Evolutionary conservation across 306 rosid species (phyloP), one percentile per base, ranked within the genome.

Genomic region (Betula pendula): DNA sequence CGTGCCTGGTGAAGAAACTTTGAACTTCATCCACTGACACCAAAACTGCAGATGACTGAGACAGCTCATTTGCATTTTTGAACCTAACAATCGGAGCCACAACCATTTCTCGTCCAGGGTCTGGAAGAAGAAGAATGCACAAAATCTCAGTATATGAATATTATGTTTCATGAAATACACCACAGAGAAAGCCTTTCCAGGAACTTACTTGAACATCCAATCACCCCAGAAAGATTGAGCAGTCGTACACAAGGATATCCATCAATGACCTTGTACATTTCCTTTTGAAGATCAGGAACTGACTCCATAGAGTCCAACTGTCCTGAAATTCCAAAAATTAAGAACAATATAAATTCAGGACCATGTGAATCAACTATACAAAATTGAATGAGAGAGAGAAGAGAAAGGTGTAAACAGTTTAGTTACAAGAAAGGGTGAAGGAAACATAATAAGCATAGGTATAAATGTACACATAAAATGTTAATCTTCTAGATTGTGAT

Each of bases 231-330:
- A 20, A 87, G 88, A 87, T 81, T 94, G 6, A 94, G 85, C 59
- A 94, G 74, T 40, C 96, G 90, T 12, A 94, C 96, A 67, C 98
- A 94, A 60, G 98, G 97, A 85, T 35, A 81, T 49, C 90, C 93
- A 43, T 83, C 91, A 63, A 91, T 83, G 49, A 75, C 80, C 55
- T 84, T 82, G 82, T 94, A 94, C 97, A 94, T 94, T 20, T 94
- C 87, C 81, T 83, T 89, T 79, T 90, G 96, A 76, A 94, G 97
- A 86, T 94, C 98, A 2, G 98, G 98, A 78, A 94, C 98, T 19
- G 98, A 94, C 78, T 91, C 92, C 88, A 94, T 85, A 72, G 84
- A 75, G 75, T 76, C 81, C 42, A 89, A 80, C 73, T 85, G 79
- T 44, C 81, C 91, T 86, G 79, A 51, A 50, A 52, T 27, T 69